Base-by-base conservation (phyloP, 495 filamentous ascomycete genomes). In the Bacidia gigantensis region DNA sequence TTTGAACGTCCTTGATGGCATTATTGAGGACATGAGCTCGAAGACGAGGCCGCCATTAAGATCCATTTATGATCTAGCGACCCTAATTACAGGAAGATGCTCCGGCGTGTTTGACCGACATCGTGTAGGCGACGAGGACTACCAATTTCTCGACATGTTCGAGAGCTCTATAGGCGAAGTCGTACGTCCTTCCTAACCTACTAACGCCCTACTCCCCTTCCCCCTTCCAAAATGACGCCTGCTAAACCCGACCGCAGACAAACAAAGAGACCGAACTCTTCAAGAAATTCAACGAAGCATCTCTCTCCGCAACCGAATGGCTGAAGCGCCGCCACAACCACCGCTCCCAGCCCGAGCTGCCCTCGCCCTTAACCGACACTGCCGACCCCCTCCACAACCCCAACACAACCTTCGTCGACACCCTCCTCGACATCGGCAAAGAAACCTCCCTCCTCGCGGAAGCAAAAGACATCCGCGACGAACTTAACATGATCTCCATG, bases 141-240 rank as follows among this genome's bases (percentile, higher is more conserved):
- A 80, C 53, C 79, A 83, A 55, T 84, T 86, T 51, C 53, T 86
- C 21, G 82, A 86, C 54, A 84, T 86, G 78, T 86, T 86, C 54
- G 82, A 84, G 54, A 73, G 67, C 14, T 78, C 73, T 0, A 84
- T 85, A 51, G 81, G 81, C 40, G 70, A 74, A 40, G 79, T 71
- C 9, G 55, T 57, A 29, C 26, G 51, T 48, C 29, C 29, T 35
- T 35, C 29, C 29, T 35, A 35, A 35, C 5, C n/a, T n/a, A n/a
- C n/a, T n/a, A n/a, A n/a, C n/a, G n/a, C n/a, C n/a, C n/a, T 35
- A 35, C 29, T 35, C 14, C 29, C 29, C 29, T 35, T 35, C 7
- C 14, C 29, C 14, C 14, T 35, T 7, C 29, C 5, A 35, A 35
- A 35, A 7, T n/a, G n/a, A n/a, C n/a, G n/a, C n/a, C n/a, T n/a